Evolutionary conservation across 2,329 filamentous ascomycete genomes (phyloP), one percentile per base, ranked within the genome.

Genomic region (Pleoardoris graminearum): DNA sequence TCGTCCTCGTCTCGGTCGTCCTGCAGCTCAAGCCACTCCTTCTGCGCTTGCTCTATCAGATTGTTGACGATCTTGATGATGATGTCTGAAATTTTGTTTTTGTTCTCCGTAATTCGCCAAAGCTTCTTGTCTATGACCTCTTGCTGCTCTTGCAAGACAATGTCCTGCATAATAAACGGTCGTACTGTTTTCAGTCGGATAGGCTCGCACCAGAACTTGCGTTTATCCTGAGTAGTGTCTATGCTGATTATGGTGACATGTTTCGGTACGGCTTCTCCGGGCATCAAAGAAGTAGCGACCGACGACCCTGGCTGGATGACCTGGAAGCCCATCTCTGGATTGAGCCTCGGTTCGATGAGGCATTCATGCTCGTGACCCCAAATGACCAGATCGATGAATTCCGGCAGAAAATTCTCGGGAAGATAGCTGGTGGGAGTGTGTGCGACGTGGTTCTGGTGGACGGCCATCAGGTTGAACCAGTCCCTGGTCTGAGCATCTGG

Each of bases 351-450:
- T 38, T 96, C 86, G 58, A 99, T 96, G 7, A 93, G 72, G 68
- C 94, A 99, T 72, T 99, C 93, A 68, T 99, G 94, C 73, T 99
- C 94, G 66, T 99, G 94, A 3, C 94, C 94, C 94, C 94, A 99
- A 45, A 99, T 83, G 0, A 99, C 85, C 4, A 99, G 80, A 67
- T 99, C 89, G 58, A 99, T 78, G 77, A 95, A 97, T 16, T 91
- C 86, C 0, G 94, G 95, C 0, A 99, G 79, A 65, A 97, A 94
- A 63, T 88, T 91, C 67, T 99, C 95, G 0, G 95, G 93, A 0
- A 99, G 81, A 67, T 96, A 97, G n/a, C 90, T 88, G 0, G 93
- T 97, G 16, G 92, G 85, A 0, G 90, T 96, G 67, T 97, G 88
- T 0, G 92, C 90, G 65, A 94, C 86, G 67, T 97, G 94, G 63